Evolutionary conservation across 257 asterid genomes (phyloP).

Genomic region (Ajuga chamaepitys): DNA sequence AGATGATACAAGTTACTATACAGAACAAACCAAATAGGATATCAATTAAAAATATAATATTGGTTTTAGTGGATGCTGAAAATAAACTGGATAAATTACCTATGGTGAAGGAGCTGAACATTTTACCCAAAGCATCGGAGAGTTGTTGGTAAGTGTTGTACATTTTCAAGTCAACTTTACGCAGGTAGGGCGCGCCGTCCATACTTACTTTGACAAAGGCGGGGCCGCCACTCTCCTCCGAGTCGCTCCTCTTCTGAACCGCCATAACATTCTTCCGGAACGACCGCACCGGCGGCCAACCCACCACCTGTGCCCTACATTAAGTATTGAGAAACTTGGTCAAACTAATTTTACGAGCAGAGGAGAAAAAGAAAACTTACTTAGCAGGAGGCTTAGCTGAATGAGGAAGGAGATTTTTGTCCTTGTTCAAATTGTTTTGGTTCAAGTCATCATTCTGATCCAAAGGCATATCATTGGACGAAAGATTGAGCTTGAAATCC

Average conservation of each 20-base stretch:
- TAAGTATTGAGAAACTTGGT: not conserved
- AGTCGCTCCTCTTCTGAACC: constrained; percentile 33
- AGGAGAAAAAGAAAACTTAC: constrained; percentile 16
- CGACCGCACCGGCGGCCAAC: constrained; percentile 87
- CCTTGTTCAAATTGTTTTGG: constrained; percentile 5
- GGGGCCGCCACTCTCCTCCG: constrained; percentile 31
- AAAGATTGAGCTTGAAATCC: constrained; percentile 67
- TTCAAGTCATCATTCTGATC: constrained; percentile 11
- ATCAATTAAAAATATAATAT: not conserved
- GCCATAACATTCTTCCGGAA: constrained; percentile 54
- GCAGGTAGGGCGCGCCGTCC: constrained; percentile 90
- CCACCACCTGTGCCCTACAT: constrained; percentile 84
- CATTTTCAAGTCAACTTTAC: constrained; percentile 70
- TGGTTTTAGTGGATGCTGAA: not conserved
- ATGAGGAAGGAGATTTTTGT: not conserved
- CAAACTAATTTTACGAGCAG: not conserved
- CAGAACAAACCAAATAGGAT: too few relatives aligned
- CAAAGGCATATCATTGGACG: constrained; percentile 22
- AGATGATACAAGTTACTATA: too few relatives aligned
- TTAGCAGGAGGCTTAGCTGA: constrained; percentile 60
- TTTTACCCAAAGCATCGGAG: constrained; percentile 60
- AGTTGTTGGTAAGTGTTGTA: constrained; percentile 57
- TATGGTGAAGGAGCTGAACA: constrained; percentile 63
- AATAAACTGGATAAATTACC: constrained; percentile 23
- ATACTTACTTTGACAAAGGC: constrained; percentile 75